A percentile compares a stretch with the other conserved stretches of the same genome.
phyloP scores from a whole-genome alignment of 176 grass and related monocot species.

The Triticum aestivum region IWGSC_CS_RefSeq_v2.1 NC_057809.1:553038993-553039492 shows the following conservation, averaged over 20 bases:
- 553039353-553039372: background rate
- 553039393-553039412: background rate
- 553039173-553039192: background rate
- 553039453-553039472: no score
- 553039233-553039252: background rate
- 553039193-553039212: background rate
- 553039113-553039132: background rate
- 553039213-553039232: background rate
- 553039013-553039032: background rate
- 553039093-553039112: background rate
- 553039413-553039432: no score
- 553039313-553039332: slow-evolving; percentile 4
- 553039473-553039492: background rate
- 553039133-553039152: background rate
- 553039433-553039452: no score
- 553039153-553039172: background rate
- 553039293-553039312: background rate
- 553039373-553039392: background rate
- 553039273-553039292: background rate
- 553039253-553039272: background rate
- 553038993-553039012: background rate
- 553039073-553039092: background rate
- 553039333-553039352: background rate
- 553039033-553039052: background rate
- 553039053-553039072: background rate